phyloP scores from a whole-genome alignment of 78 protist species.

The Isochrysis galbana region DNA sequence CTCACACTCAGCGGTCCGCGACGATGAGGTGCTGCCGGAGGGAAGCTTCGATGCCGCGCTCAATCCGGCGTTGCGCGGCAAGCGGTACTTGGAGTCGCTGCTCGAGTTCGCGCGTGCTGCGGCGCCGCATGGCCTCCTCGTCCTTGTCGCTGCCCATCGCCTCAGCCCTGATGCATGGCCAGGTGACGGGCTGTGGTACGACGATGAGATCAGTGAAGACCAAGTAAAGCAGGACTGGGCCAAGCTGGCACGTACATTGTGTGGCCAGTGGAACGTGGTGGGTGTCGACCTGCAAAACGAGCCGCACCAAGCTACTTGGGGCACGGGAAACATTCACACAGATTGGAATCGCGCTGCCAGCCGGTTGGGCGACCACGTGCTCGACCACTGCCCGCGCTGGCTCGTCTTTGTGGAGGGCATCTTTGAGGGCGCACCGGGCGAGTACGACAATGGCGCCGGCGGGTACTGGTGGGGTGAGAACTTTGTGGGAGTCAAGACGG shows the following conservation, averaged over 20 bases:
- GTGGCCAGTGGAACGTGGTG: background rate
- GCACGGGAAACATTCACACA: background rate
- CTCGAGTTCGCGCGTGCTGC: background rate
- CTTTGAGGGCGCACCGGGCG: background rate
- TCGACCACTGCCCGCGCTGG: background rate
- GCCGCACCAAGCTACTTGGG: background rate
- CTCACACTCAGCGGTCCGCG: background rate
- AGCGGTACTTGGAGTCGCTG: background rate
- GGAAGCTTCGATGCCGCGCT: background rate
- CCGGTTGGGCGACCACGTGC: background rate
- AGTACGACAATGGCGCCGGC: background rate
- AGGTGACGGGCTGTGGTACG: background rate
- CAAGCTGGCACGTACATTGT: background rate
- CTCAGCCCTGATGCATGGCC: background rate
- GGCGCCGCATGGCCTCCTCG: background rate
- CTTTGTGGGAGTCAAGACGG: background rate
- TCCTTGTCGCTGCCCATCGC: background rate
- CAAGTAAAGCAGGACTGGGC: background rate
- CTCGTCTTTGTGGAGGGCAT: background rate
- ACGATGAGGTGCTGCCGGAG: background rate
- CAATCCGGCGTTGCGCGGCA: background rate
- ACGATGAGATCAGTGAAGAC: background rate
- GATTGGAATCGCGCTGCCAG: background rate
- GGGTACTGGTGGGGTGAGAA: conserved; percentile 11
- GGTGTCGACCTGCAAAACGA: background rate